Percentiles rank a stretch among this genome's conserved stretches.
These are phyloP conservation scores for Rubia tinctorum DNA, from an alignment of 305 asterid species.

Conservation along the genomic window DNA sequence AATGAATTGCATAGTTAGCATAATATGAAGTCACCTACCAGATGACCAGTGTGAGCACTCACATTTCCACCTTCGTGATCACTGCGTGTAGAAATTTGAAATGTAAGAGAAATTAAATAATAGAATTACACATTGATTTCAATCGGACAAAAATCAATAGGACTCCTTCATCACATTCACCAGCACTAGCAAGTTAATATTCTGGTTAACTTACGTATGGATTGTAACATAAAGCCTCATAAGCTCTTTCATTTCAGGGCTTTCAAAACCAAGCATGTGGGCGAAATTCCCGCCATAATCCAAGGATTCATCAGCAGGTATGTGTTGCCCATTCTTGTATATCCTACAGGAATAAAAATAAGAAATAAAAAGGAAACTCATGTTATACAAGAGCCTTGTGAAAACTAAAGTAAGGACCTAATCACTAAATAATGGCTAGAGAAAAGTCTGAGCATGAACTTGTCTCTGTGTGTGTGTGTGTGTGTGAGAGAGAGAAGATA, in stretches of 20 bases:
- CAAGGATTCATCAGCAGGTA: constrained; percentile 64
- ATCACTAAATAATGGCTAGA: not conserved
- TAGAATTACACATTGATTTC: not conserved
- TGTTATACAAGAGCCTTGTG: not conserved
- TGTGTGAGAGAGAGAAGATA: not conserved
- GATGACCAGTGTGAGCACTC: constrained; percentile 94
- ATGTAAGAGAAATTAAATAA: not conserved
- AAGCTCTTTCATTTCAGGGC: constrained; percentile 89
- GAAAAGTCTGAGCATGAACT: not conserved
- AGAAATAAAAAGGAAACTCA: not conserved
- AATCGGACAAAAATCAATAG: not conserved
- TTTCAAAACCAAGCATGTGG: constrained; percentile 86
- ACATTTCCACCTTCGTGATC: constrained; percentile 98
- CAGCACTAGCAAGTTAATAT: not conserved
- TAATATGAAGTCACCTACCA: constrained; percentile 43
- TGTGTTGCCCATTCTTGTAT: constrained; percentile 63
- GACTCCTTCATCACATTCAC: constrained; percentile 4
- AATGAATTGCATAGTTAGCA: not conserved
- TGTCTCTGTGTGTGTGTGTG: not conserved
- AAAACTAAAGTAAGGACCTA: not conserved
- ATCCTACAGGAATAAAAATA: constrained; percentile 47
- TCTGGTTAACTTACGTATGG: constrained; percentile 49
- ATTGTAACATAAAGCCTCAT: constrained; percentile 97
- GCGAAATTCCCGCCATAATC: constrained; percentile 87
- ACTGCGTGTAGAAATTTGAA: constrained; percentile 33